Percentiles rank a stretch among this genome's conserved stretches.
These are phyloP conservation scores for Nothopassalora personata DNA, from an alignment of 2,329 filamentous ascomycete genomes.

Conservation along the genomic window DNA sequence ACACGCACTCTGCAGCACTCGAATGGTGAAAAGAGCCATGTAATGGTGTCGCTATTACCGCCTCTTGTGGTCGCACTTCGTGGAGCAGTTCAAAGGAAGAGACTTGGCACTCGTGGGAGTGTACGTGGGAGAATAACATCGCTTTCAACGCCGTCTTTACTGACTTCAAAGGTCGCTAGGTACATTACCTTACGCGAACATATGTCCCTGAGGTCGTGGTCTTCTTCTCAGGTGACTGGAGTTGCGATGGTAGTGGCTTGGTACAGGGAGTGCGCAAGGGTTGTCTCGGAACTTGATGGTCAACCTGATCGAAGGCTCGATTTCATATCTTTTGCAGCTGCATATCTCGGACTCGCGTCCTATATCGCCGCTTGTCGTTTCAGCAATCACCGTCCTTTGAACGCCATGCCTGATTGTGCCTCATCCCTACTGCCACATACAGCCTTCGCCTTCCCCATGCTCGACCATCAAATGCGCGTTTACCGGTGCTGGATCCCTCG, in stretches of 20 bases:
- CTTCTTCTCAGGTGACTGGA: not conserved
- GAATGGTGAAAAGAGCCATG: too few relatives aligned
- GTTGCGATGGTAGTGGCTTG: not conserved
- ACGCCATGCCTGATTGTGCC: constrained; percentile 21
- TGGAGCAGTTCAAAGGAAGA: too few relatives aligned
- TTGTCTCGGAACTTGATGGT: not conserved
- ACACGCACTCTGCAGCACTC: too few relatives aligned
- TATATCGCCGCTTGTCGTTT: constrained; percentile 6
- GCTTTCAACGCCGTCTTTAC: too few relatives aligned
- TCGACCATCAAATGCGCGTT: constrained; percentile 20
- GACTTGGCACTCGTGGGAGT: too few relatives aligned
- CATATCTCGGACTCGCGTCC: constrained; percentile 7
- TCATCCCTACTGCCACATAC: constrained; percentile 10
- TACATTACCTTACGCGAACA: not conserved
- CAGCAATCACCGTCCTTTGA: constrained; percentile 14
- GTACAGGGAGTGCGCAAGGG: not conserved
- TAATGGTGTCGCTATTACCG: too few relatives aligned
- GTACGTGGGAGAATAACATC: too few relatives aligned
- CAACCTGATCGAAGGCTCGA: not conserved
- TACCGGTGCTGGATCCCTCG: constrained; percentile 29
- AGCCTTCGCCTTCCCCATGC: constrained; percentile 6
- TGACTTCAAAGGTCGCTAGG: not conserved
- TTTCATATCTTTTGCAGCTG: constrained; percentile 16
- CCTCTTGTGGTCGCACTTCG: too few relatives aligned
- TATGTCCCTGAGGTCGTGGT: not conserved